phyloP scores from a whole-genome alignment of 1,284 basidiomycete genomes.

The Cryptococcus wingfieldii region DNA sequence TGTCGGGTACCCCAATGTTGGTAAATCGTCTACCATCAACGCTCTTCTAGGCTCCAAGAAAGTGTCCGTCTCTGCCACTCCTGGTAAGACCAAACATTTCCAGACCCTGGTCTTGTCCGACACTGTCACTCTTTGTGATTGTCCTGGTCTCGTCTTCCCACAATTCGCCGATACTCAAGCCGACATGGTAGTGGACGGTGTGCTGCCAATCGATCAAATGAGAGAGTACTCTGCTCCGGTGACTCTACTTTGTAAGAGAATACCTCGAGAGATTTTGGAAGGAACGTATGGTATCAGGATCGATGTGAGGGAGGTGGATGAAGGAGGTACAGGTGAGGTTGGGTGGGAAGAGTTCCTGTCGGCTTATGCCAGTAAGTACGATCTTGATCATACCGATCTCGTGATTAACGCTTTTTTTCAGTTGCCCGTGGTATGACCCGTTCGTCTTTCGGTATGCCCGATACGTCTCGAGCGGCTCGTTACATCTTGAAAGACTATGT shows the following conservation, averaged over 20 bases:
- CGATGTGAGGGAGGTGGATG: slow-evolving; percentile 63
- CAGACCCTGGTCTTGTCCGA: slow-evolving; percentile 93
- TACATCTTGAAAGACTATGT: slow-evolving; percentile 97
- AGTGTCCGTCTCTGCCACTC: slow-evolving; percentile 94
- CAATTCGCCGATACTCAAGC: slow-evolving; percentile 96
- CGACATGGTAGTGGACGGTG: slow-evolving; percentile 93
- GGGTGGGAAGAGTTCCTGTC: slow-evolving; percentile 80
- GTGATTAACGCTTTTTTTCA: slow-evolving; percentile 37
- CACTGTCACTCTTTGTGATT: slow-evolving; percentile 90
- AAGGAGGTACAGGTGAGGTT: slow-evolving; percentile 75
- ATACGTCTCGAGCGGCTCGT: slow-evolving; percentile 89
- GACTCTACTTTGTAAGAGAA: slow-evolving; percentile 70
- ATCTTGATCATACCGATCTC: neutral
- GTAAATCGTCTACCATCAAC: slow-evolving; percentile 60
- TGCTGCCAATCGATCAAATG: slow-evolving; percentile 97
- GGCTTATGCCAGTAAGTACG: slow-evolving; percentile 78
- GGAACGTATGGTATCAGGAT: slow-evolving; percentile 84
- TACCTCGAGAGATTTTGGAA: slow-evolving; percentile 83
- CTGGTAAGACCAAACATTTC: slow-evolving; percentile 99
- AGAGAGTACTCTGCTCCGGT: slow-evolving; percentile 87
- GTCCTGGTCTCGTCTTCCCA: slow-evolving; percentile 96
- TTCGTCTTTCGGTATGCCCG: slow-evolving; percentile 93
- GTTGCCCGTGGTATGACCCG: slow-evolving; percentile 92
- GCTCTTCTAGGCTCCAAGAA: slow-evolving; percentile 68
- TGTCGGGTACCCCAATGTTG: slow-evolving; percentile 61